A percentile compares a stretch with the other conserved stretches of the same genome.
Conservation (phyloP, 2,329 filamentous ascomycete genomes). For the Tympanopsis confertula region DNA sequence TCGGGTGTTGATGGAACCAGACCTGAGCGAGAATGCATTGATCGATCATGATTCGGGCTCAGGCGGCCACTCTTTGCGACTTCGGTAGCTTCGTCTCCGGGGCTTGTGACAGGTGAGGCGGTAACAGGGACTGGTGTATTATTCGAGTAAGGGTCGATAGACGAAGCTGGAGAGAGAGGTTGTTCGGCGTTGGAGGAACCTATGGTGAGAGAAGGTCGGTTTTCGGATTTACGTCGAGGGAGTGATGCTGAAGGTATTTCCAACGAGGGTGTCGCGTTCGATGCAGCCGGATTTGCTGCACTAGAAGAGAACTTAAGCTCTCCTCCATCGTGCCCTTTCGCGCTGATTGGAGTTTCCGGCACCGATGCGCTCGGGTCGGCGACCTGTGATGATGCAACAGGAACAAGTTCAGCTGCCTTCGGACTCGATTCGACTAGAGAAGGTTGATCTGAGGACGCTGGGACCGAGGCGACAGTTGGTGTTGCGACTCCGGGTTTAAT, state of each 20-base stretch:
- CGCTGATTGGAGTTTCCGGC: background rate
- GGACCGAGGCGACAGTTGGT: too few relatives aligned
- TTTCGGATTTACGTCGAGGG: background rate
- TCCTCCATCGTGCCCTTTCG: too few relatives aligned
- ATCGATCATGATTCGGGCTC: constrained; percentile 10
- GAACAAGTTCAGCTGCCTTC: constrained; percentile 4
- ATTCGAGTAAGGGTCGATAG: constrained; percentile 41
- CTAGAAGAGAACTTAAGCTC: too few relatives aligned
- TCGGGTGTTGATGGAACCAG: constrained; percentile 35
- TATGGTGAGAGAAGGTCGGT: background rate
- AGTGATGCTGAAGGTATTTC: too few relatives aligned
- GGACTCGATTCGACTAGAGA: too few relatives aligned
- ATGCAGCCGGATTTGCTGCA: too few relatives aligned
- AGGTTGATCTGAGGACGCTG: too few relatives aligned
- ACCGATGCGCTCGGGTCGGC: background rate
- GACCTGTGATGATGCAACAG: constrained; percentile 4
- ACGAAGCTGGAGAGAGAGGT: constrained; percentile 21
- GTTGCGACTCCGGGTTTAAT: too few relatives aligned
- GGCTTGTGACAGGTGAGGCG: constrained; percentile 40
- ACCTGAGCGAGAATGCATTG: constrained; percentile 7
- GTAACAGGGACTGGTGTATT: constrained; percentile 38
- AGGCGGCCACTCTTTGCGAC: constrained; percentile 10
- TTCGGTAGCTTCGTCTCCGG: constrained; percentile 34
- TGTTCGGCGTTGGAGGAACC: background rate
- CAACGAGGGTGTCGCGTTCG: too few relatives aligned